Conservation (phyloP, 139 green algal species). For the Spirogloea muscicola region DNA sequence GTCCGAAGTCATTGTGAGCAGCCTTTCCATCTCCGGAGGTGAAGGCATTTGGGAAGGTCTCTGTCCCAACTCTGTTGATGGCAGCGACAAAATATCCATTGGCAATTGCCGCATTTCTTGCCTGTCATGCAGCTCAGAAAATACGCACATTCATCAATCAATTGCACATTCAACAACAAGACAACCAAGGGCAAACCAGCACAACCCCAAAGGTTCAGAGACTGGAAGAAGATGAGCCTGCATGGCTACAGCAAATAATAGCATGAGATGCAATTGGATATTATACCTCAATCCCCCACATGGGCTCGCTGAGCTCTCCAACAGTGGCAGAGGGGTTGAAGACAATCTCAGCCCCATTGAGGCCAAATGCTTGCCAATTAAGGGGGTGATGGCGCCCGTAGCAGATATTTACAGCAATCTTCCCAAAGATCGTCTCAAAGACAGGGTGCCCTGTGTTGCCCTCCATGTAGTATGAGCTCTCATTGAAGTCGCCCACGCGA, state of each 20-base stretch:
- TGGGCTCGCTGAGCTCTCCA: slow-evolving; percentile 69
- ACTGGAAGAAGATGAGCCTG: no score
- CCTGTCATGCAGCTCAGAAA: slow-evolving; percentile 34
- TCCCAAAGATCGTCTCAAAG: slow-evolving; percentile 89
- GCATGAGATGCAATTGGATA: no score
- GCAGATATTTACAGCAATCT: slow-evolving; percentile 95
- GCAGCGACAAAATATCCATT: slow-evolving; percentile 71
- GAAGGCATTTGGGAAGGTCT: slow-evolving; percentile 90
- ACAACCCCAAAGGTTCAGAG: no score
- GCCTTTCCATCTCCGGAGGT: slow-evolving; percentile 84
- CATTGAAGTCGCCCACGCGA: slow-evolving; percentile 95
- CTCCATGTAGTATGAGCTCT: slow-evolving; percentile 97
- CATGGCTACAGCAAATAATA: no score
- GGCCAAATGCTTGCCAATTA: slow-evolving; percentile 92
- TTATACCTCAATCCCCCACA: slow-evolving; percentile 70
- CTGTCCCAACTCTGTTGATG: slow-evolving; percentile 94
- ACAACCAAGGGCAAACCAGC: no score
- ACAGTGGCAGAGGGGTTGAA: slow-evolving; percentile 97
- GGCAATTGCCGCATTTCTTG: slow-evolving; percentile 84
- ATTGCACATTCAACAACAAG: no score
- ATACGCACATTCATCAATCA: background rate
- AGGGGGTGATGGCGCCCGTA: slow-evolving; percentile 95
- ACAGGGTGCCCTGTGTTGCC: slow-evolving; percentile 84
- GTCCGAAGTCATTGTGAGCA: slow-evolving; percentile 75
- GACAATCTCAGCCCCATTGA: slow-evolving; percentile 96